These are phyloP conservation scores for Polytrichum formosum DNA, from an alignment of 225 moss, liverwort and hornwort species.

Conservation along the genomic window DNA sequence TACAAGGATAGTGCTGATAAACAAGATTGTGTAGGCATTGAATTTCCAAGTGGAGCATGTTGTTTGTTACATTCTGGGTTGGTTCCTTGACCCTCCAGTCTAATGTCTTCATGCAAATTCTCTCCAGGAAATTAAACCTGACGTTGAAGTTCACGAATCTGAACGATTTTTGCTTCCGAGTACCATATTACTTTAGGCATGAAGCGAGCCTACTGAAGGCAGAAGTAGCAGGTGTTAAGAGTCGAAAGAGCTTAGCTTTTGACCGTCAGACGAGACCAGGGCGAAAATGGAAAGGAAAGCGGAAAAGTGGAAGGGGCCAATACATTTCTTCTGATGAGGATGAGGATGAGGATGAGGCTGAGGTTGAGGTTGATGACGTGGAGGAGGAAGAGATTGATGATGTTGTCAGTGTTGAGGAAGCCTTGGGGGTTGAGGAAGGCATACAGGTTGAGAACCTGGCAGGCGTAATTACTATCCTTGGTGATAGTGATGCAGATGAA, in stretches of 20 bases:
- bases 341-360: constrained; percentile 14
- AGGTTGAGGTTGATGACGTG: constrained; percentile 22
- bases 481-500: neutral
- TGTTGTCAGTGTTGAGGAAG: too few species aligned
- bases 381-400: constrained; percentile 9
- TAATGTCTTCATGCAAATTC: neutral
- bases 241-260: constrained; percentile 41
- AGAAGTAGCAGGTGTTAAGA: constrained; percentile 43
- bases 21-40: too few species aligned
- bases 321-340: constrained; percentile 21
- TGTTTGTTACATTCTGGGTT: too few species aligned
- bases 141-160: constrained; percentile 32
- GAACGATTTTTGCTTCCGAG: constrained; percentile 38
- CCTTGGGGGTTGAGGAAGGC: neutral
- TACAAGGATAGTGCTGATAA: too few species aligned
- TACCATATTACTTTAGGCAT: constrained; percentile 34
- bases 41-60: too few species aligned
- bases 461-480: neutral
- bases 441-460: constrained; percentile 6
- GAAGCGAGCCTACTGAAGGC: constrained; percentile 45
- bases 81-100: too few species aligned
- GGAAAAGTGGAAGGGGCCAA: constrained; percentile 9
- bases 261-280: constrained; percentile 33
- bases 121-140: constrained; percentile 35
- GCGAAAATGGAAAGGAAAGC: constrained; percentile 29